Evolutionary conservation across 108 stramenopile genomes (phyloP).

Genomic region (Nannochloropsis gaditana): DNA sequence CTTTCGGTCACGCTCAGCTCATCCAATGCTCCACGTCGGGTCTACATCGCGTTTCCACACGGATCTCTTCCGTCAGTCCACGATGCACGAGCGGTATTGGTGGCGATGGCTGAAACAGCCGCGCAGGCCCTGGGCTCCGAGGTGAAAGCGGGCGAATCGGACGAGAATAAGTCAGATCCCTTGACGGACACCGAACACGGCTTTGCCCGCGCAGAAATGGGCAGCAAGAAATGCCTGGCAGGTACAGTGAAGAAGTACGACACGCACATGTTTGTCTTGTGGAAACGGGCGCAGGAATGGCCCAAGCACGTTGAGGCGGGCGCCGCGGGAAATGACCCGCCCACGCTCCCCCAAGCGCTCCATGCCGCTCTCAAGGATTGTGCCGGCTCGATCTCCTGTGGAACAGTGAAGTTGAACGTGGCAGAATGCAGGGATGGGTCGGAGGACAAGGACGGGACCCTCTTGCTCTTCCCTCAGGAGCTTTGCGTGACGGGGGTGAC

Average conservation of each 20-base stretch:
- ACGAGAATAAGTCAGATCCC: not conserved
- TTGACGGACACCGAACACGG: constrained; percentile 13
- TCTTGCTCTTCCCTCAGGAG: not conserved
- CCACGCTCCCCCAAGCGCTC: not conserved
- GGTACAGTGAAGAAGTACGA: not conserved
- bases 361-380: not conserved
- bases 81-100: not conserved
- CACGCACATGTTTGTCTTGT: constrained; percentile 15
- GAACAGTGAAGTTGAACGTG: not conserved
- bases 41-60: not conserved
- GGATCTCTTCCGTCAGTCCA: not conserved
- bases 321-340: not conserved
- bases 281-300: not conserved
- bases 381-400: not conserved
- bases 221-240: not conserved
- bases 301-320: not conserved
- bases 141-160: not conserved
- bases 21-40: not conserved
- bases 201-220: not conserved
- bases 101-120: not conserved
- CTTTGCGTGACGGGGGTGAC: not conserved
- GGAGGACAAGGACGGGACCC: not conserved
- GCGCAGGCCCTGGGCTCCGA: not conserved
- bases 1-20: not conserved
- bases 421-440: not conserved